These are phyloP conservation scores for Aspergillus egyptiacus DNA, from an alignment of 495 filamentous ascomycete genomes.

Conservation along the genomic window DNA sequence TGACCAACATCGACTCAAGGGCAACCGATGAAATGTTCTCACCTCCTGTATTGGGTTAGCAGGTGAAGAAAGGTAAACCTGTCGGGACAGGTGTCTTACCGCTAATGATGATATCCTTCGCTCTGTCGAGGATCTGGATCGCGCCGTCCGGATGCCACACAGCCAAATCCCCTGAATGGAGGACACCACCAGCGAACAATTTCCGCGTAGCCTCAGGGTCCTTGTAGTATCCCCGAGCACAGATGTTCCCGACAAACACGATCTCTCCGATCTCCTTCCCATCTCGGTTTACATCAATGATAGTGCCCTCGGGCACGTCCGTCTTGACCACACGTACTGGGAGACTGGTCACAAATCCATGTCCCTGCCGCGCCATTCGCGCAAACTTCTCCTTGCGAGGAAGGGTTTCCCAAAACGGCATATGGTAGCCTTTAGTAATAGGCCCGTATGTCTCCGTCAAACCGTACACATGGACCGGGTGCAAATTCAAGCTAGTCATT, in stretches of 20 bases:
- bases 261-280: conserved; percentile 94
- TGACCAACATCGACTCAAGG: conserved; percentile 84
- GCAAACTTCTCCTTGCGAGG: conserved; percentile 67
- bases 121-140: conserved; percentile 85
- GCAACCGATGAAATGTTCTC: conserved; percentile 96
- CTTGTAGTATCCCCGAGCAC: conserved; percentile 85
- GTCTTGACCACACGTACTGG: conserved; percentile 79
- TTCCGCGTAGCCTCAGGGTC: conserved; percentile 81
- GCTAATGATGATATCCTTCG: conserved; percentile 97
- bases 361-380: conserved; percentile 87
- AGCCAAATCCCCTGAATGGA: conserved; percentile 87
- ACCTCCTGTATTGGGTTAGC: conserved; percentile 53
- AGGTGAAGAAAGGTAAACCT: background rate
- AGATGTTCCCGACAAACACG: conserved; percentile 86
- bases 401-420: conserved; percentile 75
- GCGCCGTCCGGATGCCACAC: conserved; percentile 87
- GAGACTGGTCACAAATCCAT: conserved; percentile 82
- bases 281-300: conserved; percentile 72
- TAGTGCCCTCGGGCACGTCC: conserved; percentile 56
- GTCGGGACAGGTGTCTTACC: conserved; percentile 48
- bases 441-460: conserved; percentile 95
- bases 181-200: conserved; percentile 79
- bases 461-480: conserved; percentile 92
- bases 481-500: conserved; percentile 82
- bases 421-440: conserved; percentile 85